These are phyloP conservation scores for Aureobasidium sp. DNA, from an alignment of 2,329 filamentous ascomycete species.

Conservation along the genomic window DNA sequence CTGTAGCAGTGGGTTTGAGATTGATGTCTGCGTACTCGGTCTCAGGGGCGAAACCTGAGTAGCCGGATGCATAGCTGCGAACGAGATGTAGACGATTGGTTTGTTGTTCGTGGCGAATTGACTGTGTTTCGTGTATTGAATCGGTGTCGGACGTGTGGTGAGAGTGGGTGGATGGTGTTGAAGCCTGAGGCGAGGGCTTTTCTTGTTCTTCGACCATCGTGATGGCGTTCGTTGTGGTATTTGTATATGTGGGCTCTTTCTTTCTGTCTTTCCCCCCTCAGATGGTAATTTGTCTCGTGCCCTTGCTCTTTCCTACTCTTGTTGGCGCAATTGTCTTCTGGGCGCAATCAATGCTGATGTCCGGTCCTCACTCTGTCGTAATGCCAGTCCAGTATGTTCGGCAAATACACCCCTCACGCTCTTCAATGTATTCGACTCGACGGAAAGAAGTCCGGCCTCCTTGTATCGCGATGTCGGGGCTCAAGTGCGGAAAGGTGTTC, in stretches of 20 bases:
- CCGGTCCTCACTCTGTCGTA: neutral
- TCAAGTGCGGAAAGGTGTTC: too few species aligned
- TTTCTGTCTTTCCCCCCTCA: too few species aligned
- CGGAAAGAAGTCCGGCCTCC: too few species aligned
- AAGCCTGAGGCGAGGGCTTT: neutral
- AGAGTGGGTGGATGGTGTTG: neutral
- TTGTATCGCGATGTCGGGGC: neutral
- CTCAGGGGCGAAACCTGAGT: conserved; percentile 2
- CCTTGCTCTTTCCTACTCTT: neutral
- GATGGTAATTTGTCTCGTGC: neutral
- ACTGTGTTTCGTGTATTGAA: neutral
- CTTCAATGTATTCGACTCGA: too few species aligned
- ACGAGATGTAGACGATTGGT: conserved; percentile 8
- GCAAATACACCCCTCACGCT: too few species aligned
- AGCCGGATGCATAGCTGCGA: conserved; percentile 15
- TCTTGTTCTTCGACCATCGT: conserved; percentile 6
- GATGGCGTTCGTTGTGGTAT: neutral
- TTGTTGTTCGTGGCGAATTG: conserved; percentile 1
- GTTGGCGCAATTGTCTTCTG: neutral
- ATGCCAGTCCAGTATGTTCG: neutral
- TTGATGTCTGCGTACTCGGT: conserved; percentile 14
- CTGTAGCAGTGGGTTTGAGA: conserved; percentile 6
- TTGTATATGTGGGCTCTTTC: too few species aligned
- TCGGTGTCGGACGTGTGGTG: conserved; percentile 1
- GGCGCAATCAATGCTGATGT: neutral